phyloP scores from a whole-genome alignment of 1,139 yeast genomes.

The Lodderomyces margitis region DNA sequence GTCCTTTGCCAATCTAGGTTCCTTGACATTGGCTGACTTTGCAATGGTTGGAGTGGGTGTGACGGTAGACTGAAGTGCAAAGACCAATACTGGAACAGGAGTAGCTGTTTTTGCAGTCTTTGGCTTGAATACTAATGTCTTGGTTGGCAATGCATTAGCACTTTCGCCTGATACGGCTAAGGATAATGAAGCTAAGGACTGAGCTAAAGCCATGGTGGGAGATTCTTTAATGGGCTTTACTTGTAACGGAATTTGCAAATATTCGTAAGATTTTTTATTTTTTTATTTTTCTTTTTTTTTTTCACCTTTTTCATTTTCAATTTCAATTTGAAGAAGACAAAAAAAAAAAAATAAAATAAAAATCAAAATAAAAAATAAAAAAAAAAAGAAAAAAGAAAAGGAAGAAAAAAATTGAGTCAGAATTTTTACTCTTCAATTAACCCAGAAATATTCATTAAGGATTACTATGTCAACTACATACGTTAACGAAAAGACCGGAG shows the following conservation, averaged over 20 bases:
- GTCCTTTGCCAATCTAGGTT: slow-evolving; percentile 84
- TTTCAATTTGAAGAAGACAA: too few species aligned
- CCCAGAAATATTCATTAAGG: not conserved
- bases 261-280: not conserved
- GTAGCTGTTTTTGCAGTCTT: slow-evolving; percentile 81
- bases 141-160: slow-evolving; percentile 50
- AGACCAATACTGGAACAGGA: slow-evolving; percentile 80
- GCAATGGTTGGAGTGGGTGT: slow-evolving; percentile 72
- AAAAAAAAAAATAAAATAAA: not conserved
- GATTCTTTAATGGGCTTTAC: too few species aligned
- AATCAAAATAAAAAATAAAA: not conserved
- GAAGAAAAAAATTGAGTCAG: not conserved
- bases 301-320: not conserved
- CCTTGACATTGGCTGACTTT: slow-evolving; percentile 68
- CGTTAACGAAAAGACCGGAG: slow-evolving; percentile 72
- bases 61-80: slow-evolving; percentile 68
- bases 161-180: slow-evolving; percentile 42
- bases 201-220: slow-evolving; percentile 52
- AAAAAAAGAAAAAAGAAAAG: not conserved
- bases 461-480: slow-evolving; percentile 39
- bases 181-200: slow-evolving; percentile 57
- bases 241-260: too few species aligned
- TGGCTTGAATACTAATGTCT: slow-evolving; percentile 85
- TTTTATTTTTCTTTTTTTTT: not conserved
- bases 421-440: not conserved